Base-by-base conservation (phyloP, 371 early-diverging fungal genomes). In the Scutellospora calospora region DNA sequence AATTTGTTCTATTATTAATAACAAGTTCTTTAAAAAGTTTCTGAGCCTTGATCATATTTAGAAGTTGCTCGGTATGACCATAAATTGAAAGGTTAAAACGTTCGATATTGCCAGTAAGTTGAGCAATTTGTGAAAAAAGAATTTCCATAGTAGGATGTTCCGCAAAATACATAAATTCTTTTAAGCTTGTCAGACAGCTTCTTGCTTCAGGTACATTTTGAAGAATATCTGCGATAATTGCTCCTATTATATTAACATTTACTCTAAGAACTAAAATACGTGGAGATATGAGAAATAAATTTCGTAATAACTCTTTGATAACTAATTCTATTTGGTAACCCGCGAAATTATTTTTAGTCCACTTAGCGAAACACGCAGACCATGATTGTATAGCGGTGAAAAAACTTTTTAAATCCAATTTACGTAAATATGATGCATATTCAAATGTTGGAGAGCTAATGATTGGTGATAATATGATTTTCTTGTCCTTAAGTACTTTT, bases 291-390 rank as follows among this genome's bases (percentile, higher is more conserved):
- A 16, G 22, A 68, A 68, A 68, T 35, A 68, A 68, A 38, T 45
- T 20, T n/a, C 35, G 35, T 45, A 68, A 45, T 68, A 68, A 68
- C 22, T 68, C 41, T 68, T 68, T 41, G n/a, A 68, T 35, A 68
- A 68, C 22, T 38, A 68, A 41, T 41, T 20, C 25, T 35, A 68
- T 22, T 35, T 68, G 68, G 11, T 16, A 20, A 22, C 57, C 57
- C 3, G 57, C n/a, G 16, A 57, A 57, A 8, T 8, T 25, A 8
- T 5, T 57, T 68, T 25, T 68, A 38, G 68, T n/a, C n/a, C 25
- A 22, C 18, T 35, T 22, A 68, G 14, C 6, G 20, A 1, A 65
- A 18, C 1, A n/a, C 3, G 33, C 20, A 20, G 20, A 16, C 68
- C 68, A 68, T 35, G 68, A 38, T 45, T 25, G 35, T 22, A 68